phyloP scores from a whole-genome alignment of 2,329 filamentous ascomycete genomes.

The Colletotrichum orbiculare region DNA sequence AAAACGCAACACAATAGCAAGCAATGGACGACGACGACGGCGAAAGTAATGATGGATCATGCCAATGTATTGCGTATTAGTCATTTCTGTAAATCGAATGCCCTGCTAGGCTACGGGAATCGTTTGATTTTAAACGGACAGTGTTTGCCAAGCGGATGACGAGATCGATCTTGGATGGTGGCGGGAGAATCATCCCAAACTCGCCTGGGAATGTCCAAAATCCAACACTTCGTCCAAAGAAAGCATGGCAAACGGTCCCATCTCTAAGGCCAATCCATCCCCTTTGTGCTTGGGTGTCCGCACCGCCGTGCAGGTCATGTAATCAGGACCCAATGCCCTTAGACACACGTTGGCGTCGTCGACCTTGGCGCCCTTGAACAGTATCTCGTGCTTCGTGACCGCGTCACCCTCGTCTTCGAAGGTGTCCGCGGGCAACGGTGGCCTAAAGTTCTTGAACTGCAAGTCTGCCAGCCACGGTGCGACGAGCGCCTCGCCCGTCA shows the following conservation, averaged over 20 bases:
- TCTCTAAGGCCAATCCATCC: conserved; percentile 50
- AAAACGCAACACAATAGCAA: no score
- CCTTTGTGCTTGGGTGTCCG: conserved; percentile 51
- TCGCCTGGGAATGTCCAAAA: conserved; percentile 51
- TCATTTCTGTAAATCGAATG: no score
- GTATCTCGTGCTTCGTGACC: conserved; percentile 50
- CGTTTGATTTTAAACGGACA: not conserved
- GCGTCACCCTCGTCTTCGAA: conserved; percentile 49
- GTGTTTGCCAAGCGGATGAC: not conserved
- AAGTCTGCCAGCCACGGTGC: conserved; percentile 78
- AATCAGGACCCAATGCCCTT: conserved; percentile 58
- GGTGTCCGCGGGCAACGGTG: conserved; percentile 54
- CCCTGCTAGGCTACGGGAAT: no score
- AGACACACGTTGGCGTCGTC: conserved; percentile 56
- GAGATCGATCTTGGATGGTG: not conserved
- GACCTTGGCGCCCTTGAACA: conserved; percentile 51
- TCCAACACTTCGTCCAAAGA: conserved; percentile 57
- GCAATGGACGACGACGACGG: no score
- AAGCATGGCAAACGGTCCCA: conserved; percentile 56
- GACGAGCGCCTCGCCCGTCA: conserved; percentile 81
- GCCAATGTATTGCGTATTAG: no score
- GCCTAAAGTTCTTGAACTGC: conserved; percentile 73
- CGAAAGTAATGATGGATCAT: no score
- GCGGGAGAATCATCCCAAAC: not conserved
- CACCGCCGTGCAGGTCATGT: conserved; percentile 66